These are phyloP conservation scores for Coleophoma cylindrospora DNA, from an alignment of 2,329 filamentous ascomycete species.

Conservation along the genomic window DNA sequence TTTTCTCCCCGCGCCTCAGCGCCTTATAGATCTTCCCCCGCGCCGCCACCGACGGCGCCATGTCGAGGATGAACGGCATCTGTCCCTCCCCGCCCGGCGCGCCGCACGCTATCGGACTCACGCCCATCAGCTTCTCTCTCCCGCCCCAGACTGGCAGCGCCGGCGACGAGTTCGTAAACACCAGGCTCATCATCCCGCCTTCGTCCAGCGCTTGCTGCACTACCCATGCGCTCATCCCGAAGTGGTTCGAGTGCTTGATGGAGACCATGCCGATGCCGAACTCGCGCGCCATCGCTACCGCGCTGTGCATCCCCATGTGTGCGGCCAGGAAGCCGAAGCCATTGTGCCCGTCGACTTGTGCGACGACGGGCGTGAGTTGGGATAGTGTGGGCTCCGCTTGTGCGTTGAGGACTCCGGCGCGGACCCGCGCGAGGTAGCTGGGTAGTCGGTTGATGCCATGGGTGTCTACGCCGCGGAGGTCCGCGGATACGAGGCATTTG, in stretches of 20 bases:
- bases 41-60: conserved; percentile 66
- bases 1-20: conserved; percentile 59
- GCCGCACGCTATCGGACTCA: conserved; percentile 46
- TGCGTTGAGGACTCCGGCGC: conserved; percentile 62
- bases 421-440: conserved; percentile 70
- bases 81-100: conserved; percentile 57
- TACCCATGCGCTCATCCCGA: conserved; percentile 78
- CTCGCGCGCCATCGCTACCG: conserved; percentile 58
- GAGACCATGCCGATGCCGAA: conserved; percentile 73
- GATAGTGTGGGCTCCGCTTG: conserved; percentile 51
- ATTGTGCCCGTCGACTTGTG: conserved; percentile 58
- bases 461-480: conserved; percentile 74
- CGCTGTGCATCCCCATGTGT: conserved; percentile 58
- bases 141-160: conserved; percentile 29
- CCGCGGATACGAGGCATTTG: conserved; percentile 66
- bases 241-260: conserved; percentile 75
- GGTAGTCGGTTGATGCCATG: conserved; percentile 76
- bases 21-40: conserved; percentile 73
- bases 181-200: conserved; percentile 50
- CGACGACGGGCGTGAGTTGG: conserved; percentile 66
- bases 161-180: conserved; percentile 29
- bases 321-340: conserved; percentile 73
- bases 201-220: conserved; percentile 73
- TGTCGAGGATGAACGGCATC: conserved; percentile 67
- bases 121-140: conserved; percentile 25